These are phyloP conservation scores for Aspergillus thermomutatus DNA, from an alignment of 2,329 filamentous ascomycete species.

Conservation along the genomic window DNA sequence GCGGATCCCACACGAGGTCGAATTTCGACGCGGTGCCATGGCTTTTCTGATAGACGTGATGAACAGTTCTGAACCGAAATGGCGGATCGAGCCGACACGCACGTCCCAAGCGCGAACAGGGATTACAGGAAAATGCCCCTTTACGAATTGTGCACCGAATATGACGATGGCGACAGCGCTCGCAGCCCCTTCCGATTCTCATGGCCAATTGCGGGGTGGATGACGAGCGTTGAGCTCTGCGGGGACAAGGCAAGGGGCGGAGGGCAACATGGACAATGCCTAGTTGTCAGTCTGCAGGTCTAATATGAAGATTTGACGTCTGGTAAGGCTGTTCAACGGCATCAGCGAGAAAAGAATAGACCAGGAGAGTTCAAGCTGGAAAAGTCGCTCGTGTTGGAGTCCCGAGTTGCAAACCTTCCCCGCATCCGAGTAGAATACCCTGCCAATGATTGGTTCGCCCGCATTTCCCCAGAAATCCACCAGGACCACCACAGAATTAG, in stretches of 20 bases:
- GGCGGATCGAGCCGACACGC: constrained; percentile 31
- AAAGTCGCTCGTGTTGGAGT: neutral
- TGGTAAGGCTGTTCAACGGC: neutral
- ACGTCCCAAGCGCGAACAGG: constrained; percentile 27
- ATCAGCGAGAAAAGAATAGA: neutral
- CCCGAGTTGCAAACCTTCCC: constrained; percentile 2
- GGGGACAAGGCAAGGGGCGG: constrained; percentile 1
- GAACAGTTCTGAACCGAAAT: constrained; percentile 32
- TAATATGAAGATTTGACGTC: neutral
- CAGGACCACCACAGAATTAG: no score
- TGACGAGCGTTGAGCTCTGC: constrained; percentile 9
- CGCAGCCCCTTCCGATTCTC: constrained; percentile 34
- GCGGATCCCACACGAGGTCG: constrained; percentile 28
- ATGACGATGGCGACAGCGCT: constrained; percentile 35
- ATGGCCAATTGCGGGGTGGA: constrained; percentile 18
- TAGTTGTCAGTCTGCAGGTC: neutral
- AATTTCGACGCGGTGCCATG: constrained; percentile 24
- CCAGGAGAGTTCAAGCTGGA: no score
- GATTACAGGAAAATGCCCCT: constrained; percentile 27
- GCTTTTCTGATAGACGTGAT: constrained; percentile 32
- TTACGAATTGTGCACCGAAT: constrained; percentile 29
- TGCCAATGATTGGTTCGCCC: neutral
- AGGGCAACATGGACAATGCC: constrained; percentile 8
- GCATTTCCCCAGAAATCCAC: neutral
- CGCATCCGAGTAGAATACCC: neutral